Evolutionary conservation across 257 asterid genomes (phyloP), one percentile per base, ranked within the genome.

Genomic region (Penstemon davidsonii): DNA sequence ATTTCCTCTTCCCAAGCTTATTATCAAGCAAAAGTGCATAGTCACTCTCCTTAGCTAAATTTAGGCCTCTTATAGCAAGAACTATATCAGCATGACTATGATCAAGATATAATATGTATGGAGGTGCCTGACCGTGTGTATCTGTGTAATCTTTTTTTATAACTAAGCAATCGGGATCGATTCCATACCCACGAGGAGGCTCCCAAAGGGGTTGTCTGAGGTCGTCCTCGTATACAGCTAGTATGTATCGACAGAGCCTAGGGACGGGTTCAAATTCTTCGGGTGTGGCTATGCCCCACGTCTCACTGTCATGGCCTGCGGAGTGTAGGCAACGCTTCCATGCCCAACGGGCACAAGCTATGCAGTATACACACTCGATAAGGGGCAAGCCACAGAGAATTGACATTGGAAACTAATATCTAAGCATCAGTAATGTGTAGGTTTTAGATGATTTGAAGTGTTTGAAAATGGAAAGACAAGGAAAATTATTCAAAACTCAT

Each of bases 11-110:
- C 37, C 97, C 96, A 36, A 91, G 87, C 85, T 77, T 85, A 64
- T 90, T 90, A 79, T 90, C 96, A 50, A 91, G 75, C 66, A 91
- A 76, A 60, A 85, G 80, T 42, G 87, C 96, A 74, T 88, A 88
- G 66, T 90, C 97, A 72, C 95, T 82, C 76, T 85, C 90, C 71
- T 86, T 90, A 0, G 90, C 97, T 83, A 90, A 60, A 77, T 90
- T 88, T 49, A 90, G 88, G 71, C 97, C 96, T n/a, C 91, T 83
- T 71, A 91, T 86, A 36, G 95, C 97, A 67, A 91, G 84, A 79
- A 91, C 96, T 78, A 88, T 85, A 72, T 88, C 97, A 0, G 81
- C 71, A 75, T 88, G 92, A 42, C 66, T 72, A 60, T 90, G 97
- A 83, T 88, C 97, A 68, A 91, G 82, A 75, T 83, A 83, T 72